These are phyloP conservation scores for Multifurca ochricompacta DNA, from an alignment of 768 basidiomycete species.

Conservation along the genomic window DNA sequence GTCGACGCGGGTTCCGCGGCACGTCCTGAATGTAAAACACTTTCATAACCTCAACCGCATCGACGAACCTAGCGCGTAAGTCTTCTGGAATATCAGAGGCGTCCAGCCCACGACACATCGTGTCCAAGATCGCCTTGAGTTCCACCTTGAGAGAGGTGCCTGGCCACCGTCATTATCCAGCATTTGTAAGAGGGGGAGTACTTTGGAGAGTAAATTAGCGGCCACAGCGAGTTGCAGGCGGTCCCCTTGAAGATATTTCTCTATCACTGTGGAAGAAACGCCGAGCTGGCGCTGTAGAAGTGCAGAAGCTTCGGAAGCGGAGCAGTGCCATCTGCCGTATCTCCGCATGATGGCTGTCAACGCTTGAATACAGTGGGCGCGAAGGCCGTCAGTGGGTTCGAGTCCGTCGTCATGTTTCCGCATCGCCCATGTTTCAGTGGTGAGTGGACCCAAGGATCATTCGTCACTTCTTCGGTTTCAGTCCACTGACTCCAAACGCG, in stretches of 20 bases:
- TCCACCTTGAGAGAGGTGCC: neutral
- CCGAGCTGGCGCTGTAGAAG: neutral
- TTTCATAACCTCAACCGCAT: neutral
- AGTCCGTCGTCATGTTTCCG: neutral
- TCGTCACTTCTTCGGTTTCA: too few species aligned
- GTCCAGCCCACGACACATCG: constrained; percentile 2
- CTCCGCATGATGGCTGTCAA: neutral
- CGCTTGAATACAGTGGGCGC: neutral
- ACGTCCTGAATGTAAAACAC: neutral
- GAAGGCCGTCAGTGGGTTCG: neutral
- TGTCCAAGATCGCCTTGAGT: constrained; percentile 5
- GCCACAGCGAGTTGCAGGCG: too few species aligned
- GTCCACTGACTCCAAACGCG: neutral
- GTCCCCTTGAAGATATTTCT: neutral
- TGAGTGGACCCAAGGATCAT: too few species aligned
- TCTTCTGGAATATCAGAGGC: neutral
- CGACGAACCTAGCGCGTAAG: neutral
- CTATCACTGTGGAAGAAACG: neutral
- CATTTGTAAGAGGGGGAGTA: too few species aligned
- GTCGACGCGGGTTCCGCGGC: neutral
- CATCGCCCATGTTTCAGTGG: neutral
- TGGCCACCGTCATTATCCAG: too few species aligned
- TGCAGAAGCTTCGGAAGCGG: neutral
- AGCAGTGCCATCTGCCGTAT: neutral
- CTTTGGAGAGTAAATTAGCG: too few species aligned